Base-by-base conservation (phyloP, 1,284 basidiomycete species). In the Stygiomarasmius scandens region DNA sequence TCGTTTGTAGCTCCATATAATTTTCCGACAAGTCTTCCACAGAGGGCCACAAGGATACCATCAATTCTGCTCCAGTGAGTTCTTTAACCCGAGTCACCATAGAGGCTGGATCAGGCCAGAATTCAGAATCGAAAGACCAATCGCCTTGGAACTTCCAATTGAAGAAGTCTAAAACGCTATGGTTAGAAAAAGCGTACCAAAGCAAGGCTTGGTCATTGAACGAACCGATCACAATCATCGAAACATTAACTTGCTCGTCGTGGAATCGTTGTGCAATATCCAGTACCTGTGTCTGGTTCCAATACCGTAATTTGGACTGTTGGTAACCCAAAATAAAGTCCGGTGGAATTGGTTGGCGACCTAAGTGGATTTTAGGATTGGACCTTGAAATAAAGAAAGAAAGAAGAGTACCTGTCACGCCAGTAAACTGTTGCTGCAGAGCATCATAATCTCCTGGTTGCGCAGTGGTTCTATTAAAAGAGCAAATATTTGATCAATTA, bases 11-110 rank as follows among this genome's bases (percentile, higher is more conserved):
- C 9, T 66, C 59, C 11, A 72, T 58, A 55, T 76, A 76, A 52
- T 76, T 76, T 34, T 64, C 69, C 1, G 74, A 76, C 16, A 72
- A 61, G 57, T 77, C 74, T 59, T 77, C 75, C 16, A 76, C 74
- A 54, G 73, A 74, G 1, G 75, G 75, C 75, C 75, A 77, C 29
- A 77, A 64, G 9, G 75, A 76, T 8, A 76, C 75, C 75, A 77
- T 77, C 69, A 77, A 71, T 58, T 77, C 74, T n/a, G 75, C 75
- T 2, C 75, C 75, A 5, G 75, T 77, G 32, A 76, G 66, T 20
- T 63, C 63, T 56, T 76, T 76, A 36, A 76, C 75, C 49, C 69
- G 61, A 9, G 66, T 64, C 16, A 72, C 73, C 75, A 77, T 76
- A 14, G 52, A 63, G 12, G 67, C 71, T 25, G 73, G 74, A 57